Conservation (phyloP, 2,329 filamentous ascomycete species). For the Epichloe baconii region DNA sequence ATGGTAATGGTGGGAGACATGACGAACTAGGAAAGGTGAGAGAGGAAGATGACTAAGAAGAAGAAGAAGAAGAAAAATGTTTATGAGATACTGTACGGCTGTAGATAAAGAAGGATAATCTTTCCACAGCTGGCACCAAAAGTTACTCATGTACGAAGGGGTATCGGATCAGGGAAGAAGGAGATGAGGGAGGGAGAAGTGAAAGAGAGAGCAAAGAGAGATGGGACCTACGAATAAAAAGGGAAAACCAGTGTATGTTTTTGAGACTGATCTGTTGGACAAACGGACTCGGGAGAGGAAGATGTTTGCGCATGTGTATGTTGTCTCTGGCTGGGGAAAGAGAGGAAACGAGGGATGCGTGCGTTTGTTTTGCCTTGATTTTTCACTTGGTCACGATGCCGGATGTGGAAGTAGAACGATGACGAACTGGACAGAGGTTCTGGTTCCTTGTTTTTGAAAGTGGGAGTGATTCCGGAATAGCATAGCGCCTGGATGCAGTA, state of each 20-base stretch:
- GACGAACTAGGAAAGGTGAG: neutral
- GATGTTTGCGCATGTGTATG: neutral
- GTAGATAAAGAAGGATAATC: neutral
- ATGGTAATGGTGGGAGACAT: neutral
- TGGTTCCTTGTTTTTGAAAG: neutral
- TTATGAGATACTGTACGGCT: neutral
- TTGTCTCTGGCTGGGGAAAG: neutral
- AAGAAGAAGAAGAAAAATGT: neutral
- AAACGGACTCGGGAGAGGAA: neutral
- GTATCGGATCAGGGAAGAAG: neutral
- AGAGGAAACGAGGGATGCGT: neutral
- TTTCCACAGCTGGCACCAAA: neutral
- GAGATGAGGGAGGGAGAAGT: neutral
- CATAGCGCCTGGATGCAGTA: conserved; percentile 4
- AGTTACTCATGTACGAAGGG: neutral
- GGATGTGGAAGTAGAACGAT: neutral
- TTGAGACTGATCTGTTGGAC: neutral
- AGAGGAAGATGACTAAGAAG: neutral
- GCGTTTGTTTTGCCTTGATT: neutral
- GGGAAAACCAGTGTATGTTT: neutral
- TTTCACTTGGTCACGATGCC: neutral
- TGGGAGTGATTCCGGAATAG: neutral
- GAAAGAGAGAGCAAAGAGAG: neutral
- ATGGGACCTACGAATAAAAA: neutral
- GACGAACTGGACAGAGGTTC: conserved; percentile 4